A percentile compares a stretch with the other conserved stretches of the same genome.
These are phyloP conservation scores for Straminergon stramineum DNA, from an alignment of 225 moss, liverwort and hornwort species.

Conservation along the genomic window DNA sequence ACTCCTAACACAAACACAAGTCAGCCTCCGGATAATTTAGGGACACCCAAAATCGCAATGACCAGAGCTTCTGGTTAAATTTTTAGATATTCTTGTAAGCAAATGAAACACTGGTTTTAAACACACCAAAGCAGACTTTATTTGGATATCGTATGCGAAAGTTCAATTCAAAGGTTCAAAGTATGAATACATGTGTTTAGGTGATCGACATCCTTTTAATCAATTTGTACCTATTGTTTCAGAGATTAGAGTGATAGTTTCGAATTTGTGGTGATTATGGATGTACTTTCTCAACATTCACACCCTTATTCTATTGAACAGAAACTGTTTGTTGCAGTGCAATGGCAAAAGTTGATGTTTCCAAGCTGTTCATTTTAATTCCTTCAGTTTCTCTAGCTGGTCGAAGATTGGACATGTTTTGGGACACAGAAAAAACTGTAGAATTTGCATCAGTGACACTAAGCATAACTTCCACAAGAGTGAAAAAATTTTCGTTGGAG, in stretches of 20 bases:
- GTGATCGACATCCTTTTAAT: not conserved
- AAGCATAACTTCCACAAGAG: not conserved
- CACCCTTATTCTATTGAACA: not conserved
- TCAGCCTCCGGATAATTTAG: too few relatives aligned
- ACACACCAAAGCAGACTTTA: not conserved
- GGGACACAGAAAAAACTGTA: not conserved
- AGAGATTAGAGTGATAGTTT: not conserved
- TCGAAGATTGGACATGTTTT: not conserved
- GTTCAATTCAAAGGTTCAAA: not conserved
- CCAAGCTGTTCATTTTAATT: not conserved
- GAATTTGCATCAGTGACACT: not conserved
- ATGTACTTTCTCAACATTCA: not conserved
- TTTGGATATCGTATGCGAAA: not conserved
- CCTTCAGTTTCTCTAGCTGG: not conserved
- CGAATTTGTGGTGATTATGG: not conserved
- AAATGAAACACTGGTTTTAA: not conserved
- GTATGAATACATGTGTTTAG: too few relatives aligned
- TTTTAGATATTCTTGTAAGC: not conserved
- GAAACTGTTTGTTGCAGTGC: not conserved
- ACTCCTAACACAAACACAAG: too few relatives aligned
- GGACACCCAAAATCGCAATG: not conserved
- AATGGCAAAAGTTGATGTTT: not conserved
- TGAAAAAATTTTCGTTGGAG: not conserved
- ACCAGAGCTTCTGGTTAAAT: not conserved
- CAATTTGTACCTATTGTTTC: not conserved